Evolutionary conservation across 2,329 filamentous ascomycete species (phyloP).

Genomic region (Verruconis gallopava): DNA sequence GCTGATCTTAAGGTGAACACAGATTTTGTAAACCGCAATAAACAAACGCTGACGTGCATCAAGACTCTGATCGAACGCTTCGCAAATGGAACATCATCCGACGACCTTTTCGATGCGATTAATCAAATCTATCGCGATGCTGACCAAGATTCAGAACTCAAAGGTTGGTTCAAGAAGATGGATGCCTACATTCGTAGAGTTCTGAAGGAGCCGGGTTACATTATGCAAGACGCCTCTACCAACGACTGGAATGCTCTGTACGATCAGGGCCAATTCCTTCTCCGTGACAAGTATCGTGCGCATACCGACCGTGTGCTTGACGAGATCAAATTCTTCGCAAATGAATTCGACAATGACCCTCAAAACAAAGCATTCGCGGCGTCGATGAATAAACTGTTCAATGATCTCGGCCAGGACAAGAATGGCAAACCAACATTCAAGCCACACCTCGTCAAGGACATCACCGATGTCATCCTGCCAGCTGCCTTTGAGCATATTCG

Average conservation of each 20-base stretch:
- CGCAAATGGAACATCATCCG: conserved; percentile 81
- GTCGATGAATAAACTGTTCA: conserved; percentile 73
- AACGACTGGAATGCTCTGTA: conserved; percentile 74
- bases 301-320: conserved; percentile 81
- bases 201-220: conserved; percentile 79
- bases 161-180: conserved; percentile 73
- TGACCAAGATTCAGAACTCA: conserved; percentile 74
- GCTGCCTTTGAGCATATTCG: conserved; percentile 69
- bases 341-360: conserved; percentile 79
- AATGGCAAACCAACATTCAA: conserved; percentile 83
- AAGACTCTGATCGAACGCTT: conserved; percentile 86
- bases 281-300: conserved; percentile 74
- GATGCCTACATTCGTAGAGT: conserved; percentile 69
- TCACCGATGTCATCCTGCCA: conserved; percentile 77
- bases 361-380: conserved; percentile 72
- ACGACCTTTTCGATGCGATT: conserved; percentile 76
- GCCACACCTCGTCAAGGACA: conserved; percentile 78
- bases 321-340: conserved; percentile 77
- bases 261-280: conserved; percentile 72
- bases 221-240: conserved; percentile 69
- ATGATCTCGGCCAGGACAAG: conserved; percentile 75
- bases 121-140: conserved; percentile 78
- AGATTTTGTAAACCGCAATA: conserved; percentile 26
- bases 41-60: conserved; percentile 37
- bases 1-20: conserved; percentile 57